phyloP scores from a whole-genome alignment of 73 alveolate species.

The Paramecium octaurelia region DNA sequence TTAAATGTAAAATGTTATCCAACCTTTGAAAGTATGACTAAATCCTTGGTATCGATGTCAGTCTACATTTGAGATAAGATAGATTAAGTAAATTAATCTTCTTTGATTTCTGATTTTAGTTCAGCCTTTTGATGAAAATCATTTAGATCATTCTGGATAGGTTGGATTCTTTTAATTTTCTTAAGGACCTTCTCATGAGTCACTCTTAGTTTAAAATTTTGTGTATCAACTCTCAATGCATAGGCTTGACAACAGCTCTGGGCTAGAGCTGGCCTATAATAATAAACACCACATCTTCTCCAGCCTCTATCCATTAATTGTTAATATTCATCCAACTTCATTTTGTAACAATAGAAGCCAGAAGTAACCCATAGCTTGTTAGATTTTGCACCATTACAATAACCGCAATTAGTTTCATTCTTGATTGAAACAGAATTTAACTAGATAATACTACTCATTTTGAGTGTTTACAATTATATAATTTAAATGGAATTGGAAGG shows the following conservation, averaged over 20 bases:
- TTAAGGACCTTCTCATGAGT: conserved; percentile 83
- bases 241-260: conserved; percentile 88
- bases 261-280: conserved; percentile 74
- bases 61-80: neutral
- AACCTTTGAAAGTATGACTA: neutral
- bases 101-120: neutral
- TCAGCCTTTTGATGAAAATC: neutral
- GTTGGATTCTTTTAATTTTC: conserved; percentile 67
- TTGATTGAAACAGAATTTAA: neutral
- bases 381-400: conserved; percentile 74
- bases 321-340: conserved; percentile 78
- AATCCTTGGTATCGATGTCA: neutral
- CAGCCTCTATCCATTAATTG: conserved; percentile 88
- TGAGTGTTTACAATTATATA: neutral
- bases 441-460: neutral
- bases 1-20: neutral
- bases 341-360: conserved; percentile 69
- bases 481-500: neutral
- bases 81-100: neutral
- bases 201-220: conserved; percentile 69
- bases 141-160: neutral
- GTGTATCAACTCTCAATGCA: conserved; percentile 78
- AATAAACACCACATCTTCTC: conserved; percentile 88
- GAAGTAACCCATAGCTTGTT: conserved; percentile 53
- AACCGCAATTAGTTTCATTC: conserved; percentile 71